Percentiles rank a stretch among this genome's conserved stretches.
phyloP scores from a whole-genome alignment of 495 filamentous ascomycete species.

The Pseudomonodictys pantanalensis region DNA sequence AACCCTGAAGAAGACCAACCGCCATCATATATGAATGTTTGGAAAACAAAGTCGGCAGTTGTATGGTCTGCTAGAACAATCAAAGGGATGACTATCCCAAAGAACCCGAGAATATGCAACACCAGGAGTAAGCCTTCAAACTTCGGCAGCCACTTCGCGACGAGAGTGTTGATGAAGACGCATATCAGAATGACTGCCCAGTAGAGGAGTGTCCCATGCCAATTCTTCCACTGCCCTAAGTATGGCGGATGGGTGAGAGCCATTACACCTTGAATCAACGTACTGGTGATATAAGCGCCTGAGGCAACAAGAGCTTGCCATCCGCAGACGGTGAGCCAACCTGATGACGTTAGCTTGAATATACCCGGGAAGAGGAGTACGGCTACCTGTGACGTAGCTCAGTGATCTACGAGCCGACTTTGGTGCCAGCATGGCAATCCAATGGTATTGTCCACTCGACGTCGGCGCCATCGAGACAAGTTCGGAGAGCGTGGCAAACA shows the following conservation, averaged over 20 bases:
- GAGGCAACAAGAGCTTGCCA: slow-evolving; percentile 57
- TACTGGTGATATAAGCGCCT: slow-evolving; percentile 52
- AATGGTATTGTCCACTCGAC: slow-evolving; percentile 39
- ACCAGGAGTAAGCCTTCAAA: slow-evolving; percentile 57
- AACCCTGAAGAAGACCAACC: slow-evolving; percentile 23
- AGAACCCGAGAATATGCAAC: slow-evolving; percentile 60
- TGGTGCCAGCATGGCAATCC: slow-evolving; percentile 35
- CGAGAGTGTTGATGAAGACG: slow-evolving; percentile 55
- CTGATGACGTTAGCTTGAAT: not conserved
- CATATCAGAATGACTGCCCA: slow-evolving; percentile 50
- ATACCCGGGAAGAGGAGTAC: not conserved
- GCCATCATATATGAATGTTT: slow-evolving; percentile 26
- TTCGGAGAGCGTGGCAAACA: not conserved
- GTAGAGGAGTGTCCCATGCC: slow-evolving; percentile 57
- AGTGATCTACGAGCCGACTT: slow-evolving; percentile 18
- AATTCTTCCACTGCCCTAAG: slow-evolving; percentile 44
- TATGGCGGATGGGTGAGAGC: slow-evolving; percentile 50
- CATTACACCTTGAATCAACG: slow-evolving; percentile 58
- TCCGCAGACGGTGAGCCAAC: slow-evolving; percentile 58
- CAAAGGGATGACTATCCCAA: slow-evolving; percentile 59
- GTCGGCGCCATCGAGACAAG: slow-evolving; percentile 39
- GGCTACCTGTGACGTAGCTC: slow-evolving; percentile 40
- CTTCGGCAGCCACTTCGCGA: slow-evolving; percentile 52
- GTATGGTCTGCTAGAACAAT: slow-evolving; percentile 49
- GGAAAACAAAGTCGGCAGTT: slow-evolving; percentile 24